A percentile compares a stretch with the other conserved stretches of the same genome.
These are phyloP conservation scores for Clarkia xantiana DNA, from an alignment of 345 rosid genomes.

Conservation along the genomic window DNA sequence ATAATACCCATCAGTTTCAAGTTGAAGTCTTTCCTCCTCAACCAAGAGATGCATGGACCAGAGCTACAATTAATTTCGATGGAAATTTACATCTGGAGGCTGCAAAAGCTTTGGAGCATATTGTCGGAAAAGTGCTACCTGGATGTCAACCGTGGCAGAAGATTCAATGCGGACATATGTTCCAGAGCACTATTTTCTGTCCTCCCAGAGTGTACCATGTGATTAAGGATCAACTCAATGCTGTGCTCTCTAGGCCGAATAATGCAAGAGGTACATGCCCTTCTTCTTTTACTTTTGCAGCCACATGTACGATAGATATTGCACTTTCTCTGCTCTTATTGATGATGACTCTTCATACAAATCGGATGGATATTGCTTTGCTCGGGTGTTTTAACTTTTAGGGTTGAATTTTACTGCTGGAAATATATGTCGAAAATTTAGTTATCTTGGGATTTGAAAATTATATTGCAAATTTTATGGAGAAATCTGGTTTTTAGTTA, in stretches of 20 bases:
- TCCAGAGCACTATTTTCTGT: constrained; percentile 66
- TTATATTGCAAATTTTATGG: too few species aligned
- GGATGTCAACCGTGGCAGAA: constrained; percentile 74
- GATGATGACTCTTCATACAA: too few species aligned
- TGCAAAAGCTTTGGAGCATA: constrained; percentile 77
- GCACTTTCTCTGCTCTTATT: too few species aligned
- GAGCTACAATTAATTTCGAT: constrained; percentile 57
- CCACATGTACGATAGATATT: neutral
- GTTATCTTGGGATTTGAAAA: too few species aligned
- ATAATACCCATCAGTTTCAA: constrained; percentile 28
- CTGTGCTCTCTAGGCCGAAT: constrained; percentile 25
- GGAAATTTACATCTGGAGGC: constrained; percentile 88
- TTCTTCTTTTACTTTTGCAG: neutral
- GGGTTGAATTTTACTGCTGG: too few species aligned
- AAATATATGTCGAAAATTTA: too few species aligned
- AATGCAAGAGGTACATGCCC: constrained; percentile 29
- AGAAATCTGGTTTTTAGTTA: too few species aligned
- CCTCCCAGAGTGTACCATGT: constrained; percentile 42
- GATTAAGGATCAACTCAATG: constrained; percentile 44
- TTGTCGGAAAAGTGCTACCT: constrained; percentile 54
- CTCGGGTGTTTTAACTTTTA: too few species aligned
- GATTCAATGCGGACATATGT: constrained; percentile 55
- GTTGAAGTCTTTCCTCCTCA: constrained; percentile 53
- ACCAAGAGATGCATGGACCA: constrained; percentile 26
- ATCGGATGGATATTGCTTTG: too few species aligned